Evolutionary conservation across 148 eudicot species (phyloP).

Genomic region (Dianthus caryophyllus): DNA sequence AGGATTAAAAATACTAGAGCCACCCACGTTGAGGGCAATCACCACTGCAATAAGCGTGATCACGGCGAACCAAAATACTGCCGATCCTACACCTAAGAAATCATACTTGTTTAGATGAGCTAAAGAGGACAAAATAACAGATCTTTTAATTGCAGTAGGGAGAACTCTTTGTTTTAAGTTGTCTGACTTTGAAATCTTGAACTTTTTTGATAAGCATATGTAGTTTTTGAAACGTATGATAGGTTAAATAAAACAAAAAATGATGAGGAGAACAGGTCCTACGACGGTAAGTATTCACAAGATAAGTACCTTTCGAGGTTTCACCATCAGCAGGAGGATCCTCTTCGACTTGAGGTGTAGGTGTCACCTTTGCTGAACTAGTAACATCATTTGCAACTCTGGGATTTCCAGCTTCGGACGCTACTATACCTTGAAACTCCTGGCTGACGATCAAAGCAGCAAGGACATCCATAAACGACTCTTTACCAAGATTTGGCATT

Average conservation of each 20-base stretch:
- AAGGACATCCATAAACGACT: constrained; percentile 87
- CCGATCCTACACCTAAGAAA: constrained; percentile 50
- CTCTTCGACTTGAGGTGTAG: constrained; percentile 33
- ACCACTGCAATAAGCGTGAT: constrained; percentile 60
- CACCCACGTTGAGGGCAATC: constrained; percentile 58
- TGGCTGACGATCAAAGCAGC: constrained; percentile 93
- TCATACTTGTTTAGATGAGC: constrained; percentile 1
- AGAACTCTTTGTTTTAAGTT: too few species aligned
- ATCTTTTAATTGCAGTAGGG: too few species aligned
- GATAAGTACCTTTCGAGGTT: constrained; percentile 47
- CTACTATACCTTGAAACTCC: constrained; percentile 90
- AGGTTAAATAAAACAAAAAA: background rate
- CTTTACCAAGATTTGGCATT: constrained; percentile 41
- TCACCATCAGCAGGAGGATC: constrained; percentile 31
- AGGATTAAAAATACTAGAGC: constrained; percentile 78
- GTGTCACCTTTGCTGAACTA: constrained; percentile 29
- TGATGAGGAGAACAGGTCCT: background rate
- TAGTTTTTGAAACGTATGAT: too few species aligned
- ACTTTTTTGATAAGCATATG: too few species aligned
- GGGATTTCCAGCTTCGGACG: constrained; percentile 61
- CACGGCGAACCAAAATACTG: constrained; percentile 69
- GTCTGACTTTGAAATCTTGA: too few species aligned
- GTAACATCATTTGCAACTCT: constrained; percentile 33
- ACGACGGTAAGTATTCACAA: background rate
- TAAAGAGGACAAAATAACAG: constrained; percentile 8